phyloP scores from a whole-genome alignment of 1,139 yeast species.

The Diutina pseudorugosa region DNA sequence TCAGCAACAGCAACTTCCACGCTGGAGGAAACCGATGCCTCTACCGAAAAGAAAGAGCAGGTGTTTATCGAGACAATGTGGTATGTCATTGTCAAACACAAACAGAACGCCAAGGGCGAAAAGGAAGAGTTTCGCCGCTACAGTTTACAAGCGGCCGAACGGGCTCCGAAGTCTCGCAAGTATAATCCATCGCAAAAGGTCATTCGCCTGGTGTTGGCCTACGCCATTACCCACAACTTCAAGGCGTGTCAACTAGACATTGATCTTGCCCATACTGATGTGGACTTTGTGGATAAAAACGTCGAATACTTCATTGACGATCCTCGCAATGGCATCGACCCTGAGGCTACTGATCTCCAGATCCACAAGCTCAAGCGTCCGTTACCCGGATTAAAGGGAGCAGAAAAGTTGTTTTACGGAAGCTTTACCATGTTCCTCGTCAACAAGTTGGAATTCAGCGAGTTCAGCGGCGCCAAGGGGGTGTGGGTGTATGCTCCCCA shows the following conservation, averaged over 20 bases:
- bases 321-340: neutral
- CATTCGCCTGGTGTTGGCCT: neutral
- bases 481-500: neutral
- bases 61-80: no score
- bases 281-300: neutral
- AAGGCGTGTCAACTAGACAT: neutral
- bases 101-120: no score
- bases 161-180: neutral
- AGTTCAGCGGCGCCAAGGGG: neutral
- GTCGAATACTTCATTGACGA: neutral
- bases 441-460: neutral
- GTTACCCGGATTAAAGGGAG: neutral
- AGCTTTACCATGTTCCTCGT: neutral
- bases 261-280: neutral
- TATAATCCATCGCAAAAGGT: neutral
- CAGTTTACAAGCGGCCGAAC: no score
- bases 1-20: no score
- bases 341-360: no score
- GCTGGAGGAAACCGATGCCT: no score
- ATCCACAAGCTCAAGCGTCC: neutral
- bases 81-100: no score
- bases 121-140: no score
- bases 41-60: no score
- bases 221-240: neutral
- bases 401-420: neutral